Conservation (phyloP, 2,329 filamentous ascomycete species). For the Lasiodiplodia gonubiensis region DNA sequence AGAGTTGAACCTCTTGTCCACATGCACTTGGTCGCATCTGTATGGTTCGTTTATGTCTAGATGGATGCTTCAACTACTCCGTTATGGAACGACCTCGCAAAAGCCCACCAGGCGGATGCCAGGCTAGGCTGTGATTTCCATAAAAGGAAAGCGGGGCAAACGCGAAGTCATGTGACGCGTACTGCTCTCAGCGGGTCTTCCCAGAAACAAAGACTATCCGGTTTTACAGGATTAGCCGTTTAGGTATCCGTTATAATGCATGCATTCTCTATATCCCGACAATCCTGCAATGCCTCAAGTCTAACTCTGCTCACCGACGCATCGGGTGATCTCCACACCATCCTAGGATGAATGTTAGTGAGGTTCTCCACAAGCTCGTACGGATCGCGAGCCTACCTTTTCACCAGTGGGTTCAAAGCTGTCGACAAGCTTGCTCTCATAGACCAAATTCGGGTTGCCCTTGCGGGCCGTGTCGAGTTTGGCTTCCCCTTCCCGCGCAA, state of each 20-base stretch:
- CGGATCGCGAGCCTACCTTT: conserved; percentile 57
- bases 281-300: neutral
- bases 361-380: neutral
- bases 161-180: conserved; percentile 11
- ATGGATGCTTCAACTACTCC: no score
- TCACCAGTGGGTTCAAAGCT: conserved; percentile 73
- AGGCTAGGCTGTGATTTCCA: neutral
- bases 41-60: no score
- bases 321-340: conserved; percentile 69
- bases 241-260: neutral
- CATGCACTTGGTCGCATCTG: no score
- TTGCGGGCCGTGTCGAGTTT: conserved; percentile 47
- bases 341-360: conserved; percentile 54
- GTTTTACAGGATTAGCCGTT: neutral
- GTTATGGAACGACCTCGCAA: neutral
- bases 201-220: no score
- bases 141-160: neutral
- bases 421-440: conserved; percentile 67
- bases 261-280: neutral
- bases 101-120: no score
- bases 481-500: conserved; percentile 54
- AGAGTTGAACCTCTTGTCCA: neutral
- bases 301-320: conserved; percentile 48
- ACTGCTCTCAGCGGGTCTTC: neutral
- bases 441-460: conserved; percentile 70